A percentile compares a stretch with the other conserved stretches of the same genome.
Conservation (phyloP, 179 eudicot genomes). For the Drosera spatulata region DNA sequence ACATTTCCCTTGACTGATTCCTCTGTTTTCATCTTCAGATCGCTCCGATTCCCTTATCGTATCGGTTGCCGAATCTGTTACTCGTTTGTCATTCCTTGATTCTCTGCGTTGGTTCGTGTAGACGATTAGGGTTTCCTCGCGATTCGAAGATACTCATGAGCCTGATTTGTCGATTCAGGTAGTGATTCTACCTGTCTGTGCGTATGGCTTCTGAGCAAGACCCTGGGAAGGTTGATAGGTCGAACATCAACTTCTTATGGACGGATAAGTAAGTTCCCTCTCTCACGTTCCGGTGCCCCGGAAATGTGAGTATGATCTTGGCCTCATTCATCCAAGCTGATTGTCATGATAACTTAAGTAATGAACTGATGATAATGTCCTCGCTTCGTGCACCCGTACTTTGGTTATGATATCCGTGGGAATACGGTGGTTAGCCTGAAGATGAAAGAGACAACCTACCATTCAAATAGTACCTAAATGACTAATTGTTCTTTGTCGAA, state of each 20-base stretch:
- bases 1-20: not conserved
- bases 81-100: too few species aligned
- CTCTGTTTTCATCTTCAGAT: not conserved
- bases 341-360: too few species aligned
- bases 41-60: not conserved
- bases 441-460: too few species aligned
- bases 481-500: too few species aligned
- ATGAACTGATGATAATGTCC: too few species aligned
- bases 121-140: not conserved
- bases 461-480: too few species aligned
- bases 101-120: not conserved
- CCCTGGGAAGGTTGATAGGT: constrained; percentile 65
- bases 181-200: constrained; percentile 54
- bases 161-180: constrained; percentile 27
- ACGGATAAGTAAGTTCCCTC: constrained; percentile 52
- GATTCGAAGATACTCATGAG: not conserved
- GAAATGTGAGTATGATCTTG: too few species aligned
- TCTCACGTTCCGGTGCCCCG: too few species aligned
- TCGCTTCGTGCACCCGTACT: too few species aligned
- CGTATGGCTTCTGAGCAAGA: constrained; percentile 66
- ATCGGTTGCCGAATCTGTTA: not conserved
- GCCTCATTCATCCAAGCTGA: too few species aligned
- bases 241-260: constrained; percentile 66
- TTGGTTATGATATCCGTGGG: too few species aligned
- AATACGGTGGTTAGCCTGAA: too few species aligned